Base-by-base conservation (phyloP, 495 filamentous ascomycete genomes). In the Paragyromitra xinjiangensis region DNA sequence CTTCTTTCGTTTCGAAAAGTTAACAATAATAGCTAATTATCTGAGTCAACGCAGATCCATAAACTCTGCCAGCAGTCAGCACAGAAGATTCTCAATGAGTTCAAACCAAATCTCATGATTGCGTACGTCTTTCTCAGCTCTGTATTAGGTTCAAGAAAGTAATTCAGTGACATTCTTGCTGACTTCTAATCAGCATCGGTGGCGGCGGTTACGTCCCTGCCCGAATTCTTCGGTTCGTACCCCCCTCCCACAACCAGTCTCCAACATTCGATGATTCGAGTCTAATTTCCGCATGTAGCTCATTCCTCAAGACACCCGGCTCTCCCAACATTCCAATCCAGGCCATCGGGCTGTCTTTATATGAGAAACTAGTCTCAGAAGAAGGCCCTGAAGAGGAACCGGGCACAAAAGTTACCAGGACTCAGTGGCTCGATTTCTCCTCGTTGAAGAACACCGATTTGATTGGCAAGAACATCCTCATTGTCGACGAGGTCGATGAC, bases 401-500 rank as follows among this genome's bases (percentile, higher is more conserved):
- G 37, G 95, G 96, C 66, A 97, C 93, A 77, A 95, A 97, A 84
- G 95, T 99, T 70, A 98, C 93, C 44, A 91, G 96, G 78, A 98
- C 96, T 45, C 95, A 99, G 87, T 99, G 95, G 95, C 89, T 99
- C 55, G 95, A 99, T 84, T 87, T 99, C 73, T 91, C 88, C 81
- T 92, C 91, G 53, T 87, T 98, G 50, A 88, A 88, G 75, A 91
- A 94, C 83, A 98, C 97, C 89, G 88, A 91, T 83, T 84, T 99
- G 81, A 92, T 99, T 73, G 95, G 95, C 82, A 97, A 97, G 90
- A 93, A 94, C 84, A 92, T 99, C 69, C 87, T 99, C 61, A 99
- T 99, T 76, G 96, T 99, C 6, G 95, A 99, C 81, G 95, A 99
- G 87, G 95, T 99, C 11, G 95, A 99, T 83, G 95, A 99, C 84